Evolutionary conservation across 2,329 filamentous ascomycete species (phyloP).

Genomic region (Aspergillus thermomutatus): DNA sequence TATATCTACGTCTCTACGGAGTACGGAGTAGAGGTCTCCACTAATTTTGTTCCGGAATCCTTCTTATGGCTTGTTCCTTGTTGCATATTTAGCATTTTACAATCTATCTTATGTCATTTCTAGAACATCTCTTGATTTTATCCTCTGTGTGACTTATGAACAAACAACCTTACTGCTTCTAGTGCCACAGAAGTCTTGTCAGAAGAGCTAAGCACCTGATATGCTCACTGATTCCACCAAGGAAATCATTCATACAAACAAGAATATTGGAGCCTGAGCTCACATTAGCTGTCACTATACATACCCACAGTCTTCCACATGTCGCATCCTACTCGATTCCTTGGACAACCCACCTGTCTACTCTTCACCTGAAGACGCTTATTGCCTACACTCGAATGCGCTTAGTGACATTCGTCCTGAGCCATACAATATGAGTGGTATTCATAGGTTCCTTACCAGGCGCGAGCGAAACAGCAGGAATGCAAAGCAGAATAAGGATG

Average conservation of each 20-base stretch:
- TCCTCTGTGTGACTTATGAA: background rate
- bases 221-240: conserved; percentile 8
- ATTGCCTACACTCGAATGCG: conserved; percentile 1
- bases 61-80: background rate
- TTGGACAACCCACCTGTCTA: conserved; percentile 5
- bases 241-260: conserved; percentile 11
- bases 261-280: conserved; percentile 28
- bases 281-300: conserved; percentile 12
- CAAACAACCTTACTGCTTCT: background rate
- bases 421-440: conserved; percentile 35
- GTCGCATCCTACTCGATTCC: conserved; percentile 12
- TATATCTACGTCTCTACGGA: background rate
- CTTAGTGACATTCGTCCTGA: background rate
- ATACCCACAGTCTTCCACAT: conserved; percentile 18
- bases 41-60: background rate
- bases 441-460: conserved; percentile 41
- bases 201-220: conserved; percentile 24
- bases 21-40: background rate
- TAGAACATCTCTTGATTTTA: background rate
- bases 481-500: conserved; percentile 32
- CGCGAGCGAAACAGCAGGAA: conserved; percentile 33
- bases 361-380: background rate
- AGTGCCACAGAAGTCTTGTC: conserved; percentile 7
- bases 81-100: background rate
- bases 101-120: background rate